Conservation (phyloP, 345 rosid genomes). For the Bretschneidera sinensis region DNA sequence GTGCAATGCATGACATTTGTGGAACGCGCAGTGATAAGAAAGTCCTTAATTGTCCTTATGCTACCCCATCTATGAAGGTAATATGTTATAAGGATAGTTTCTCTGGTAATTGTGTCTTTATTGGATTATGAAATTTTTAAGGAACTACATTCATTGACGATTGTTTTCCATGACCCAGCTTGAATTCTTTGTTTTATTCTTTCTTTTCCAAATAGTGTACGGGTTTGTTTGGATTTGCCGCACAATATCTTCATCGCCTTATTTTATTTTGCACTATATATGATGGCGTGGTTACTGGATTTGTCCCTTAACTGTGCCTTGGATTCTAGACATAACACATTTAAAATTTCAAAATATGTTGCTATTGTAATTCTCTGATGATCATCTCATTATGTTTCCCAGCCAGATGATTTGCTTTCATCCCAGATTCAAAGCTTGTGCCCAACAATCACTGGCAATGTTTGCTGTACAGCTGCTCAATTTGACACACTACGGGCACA, state of each 20-base stretch:
- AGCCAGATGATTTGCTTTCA: slow-evolving; percentile 87
- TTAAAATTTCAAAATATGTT: not conserved
- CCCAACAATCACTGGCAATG: slow-evolving; percentile 87
- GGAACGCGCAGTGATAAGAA: slow-evolving; percentile 76
- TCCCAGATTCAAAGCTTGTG: slow-evolving; percentile 91
- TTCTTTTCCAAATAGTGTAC: too few relatives aligned
- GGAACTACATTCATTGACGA: too few relatives aligned
- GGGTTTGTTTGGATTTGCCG: too few relatives aligned
- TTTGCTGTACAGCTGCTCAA: slow-evolving; percentile 89
- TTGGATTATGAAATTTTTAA: too few relatives aligned
- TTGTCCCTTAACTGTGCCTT: too few relatives aligned
- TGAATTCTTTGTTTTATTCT: too few relatives aligned
- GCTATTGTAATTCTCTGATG: not conserved
- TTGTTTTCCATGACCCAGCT: too few relatives aligned
- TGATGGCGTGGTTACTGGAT: too few relatives aligned
- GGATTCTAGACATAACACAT: too few relatives aligned
- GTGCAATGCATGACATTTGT: slow-evolving; percentile 92
- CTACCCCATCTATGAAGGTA: slow-evolving; percentile 74
- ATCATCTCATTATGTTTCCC: slow-evolving; percentile 19
- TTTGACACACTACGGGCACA: slow-evolving; percentile 73
- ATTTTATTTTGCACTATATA: too few relatives aligned
- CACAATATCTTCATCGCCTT: too few relatives aligned
- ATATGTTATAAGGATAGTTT: not conserved
- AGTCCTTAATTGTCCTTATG: slow-evolving; percentile 71
- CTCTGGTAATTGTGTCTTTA: not conserved